Base-by-base conservation (phyloP, 225 moss, liverwort and hornwort genomes). In the Takakia lepidozioides region DNA sequence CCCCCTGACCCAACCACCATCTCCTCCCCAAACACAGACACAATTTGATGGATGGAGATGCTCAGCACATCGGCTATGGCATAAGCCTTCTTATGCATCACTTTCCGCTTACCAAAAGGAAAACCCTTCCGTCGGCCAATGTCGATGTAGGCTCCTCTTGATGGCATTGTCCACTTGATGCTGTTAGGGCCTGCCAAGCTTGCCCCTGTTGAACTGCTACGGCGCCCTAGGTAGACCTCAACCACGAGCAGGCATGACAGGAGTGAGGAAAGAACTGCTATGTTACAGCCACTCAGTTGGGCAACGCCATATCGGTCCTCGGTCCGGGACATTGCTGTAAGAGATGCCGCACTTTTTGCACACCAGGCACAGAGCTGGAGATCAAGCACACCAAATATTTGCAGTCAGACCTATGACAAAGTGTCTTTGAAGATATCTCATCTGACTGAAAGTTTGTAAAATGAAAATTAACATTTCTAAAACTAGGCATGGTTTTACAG, bases 301-400 rank as follows among this genome's bases (percentile, higher is more conserved):
- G 91, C 86, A 34, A 92, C 81, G 22, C 86, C 91, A 40, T 84
- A 85, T 57, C 75, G 73, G 64, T 92, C 91, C 62, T 92, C 91
- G 7, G 51, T 62, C 2, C 83, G 63, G 19, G 91, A 92, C 18
- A 67, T 70, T 8, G 81, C 69, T 16, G 86, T 87, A 37, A 87
- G 38, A 15, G 91, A 72, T 14, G 86, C 71, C 9, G 74, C 84
- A 11, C 67, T 78, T 54, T 86, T 62, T 25, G 81, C 86, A 60
- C 78, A 84, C 74, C 81, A 82, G 2, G 75, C 56, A 68, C 81
- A 86, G 37, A 86, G 30, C 83, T 86, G 86, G 5, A 60, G n/a
- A n/a, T n/a, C n/a, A n/a, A n/a, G n/a, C n/a, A n/a, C n/a, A n/a
- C n/a, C n/a, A n/a, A n/a, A n/a, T n/a, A n/a, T n/a, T n/a, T n/a